phyloP scores from a whole-genome alignment of 2,329 filamentous ascomycete species.

The Aureobasidium namibiae region DNA sequence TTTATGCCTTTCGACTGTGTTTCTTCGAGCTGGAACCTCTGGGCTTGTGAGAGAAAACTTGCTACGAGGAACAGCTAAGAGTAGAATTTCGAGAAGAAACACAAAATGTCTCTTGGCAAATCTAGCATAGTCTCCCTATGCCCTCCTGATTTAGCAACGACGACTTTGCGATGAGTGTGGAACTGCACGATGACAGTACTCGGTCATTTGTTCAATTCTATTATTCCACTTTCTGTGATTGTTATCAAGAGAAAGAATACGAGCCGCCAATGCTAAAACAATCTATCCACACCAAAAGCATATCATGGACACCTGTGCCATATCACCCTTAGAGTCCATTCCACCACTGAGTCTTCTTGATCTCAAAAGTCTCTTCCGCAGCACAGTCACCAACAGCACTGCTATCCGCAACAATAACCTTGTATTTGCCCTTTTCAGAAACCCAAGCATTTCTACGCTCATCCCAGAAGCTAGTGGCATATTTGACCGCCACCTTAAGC shows the following conservation, averaged over 20 bases:
- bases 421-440: slow-evolving; percentile 57
- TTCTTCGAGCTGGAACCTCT: too few relatives aligned
- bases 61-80: too few relatives aligned
- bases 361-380: slow-evolving; percentile 46
- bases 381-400: slow-evolving; percentile 19
- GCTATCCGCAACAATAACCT: slow-evolving; percentile 52
- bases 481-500: slow-evolving; percentile 54
- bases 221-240: too few relatives aligned
- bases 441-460: slow-evolving; percentile 59
- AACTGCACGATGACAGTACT: too few relatives aligned
- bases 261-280: background rate
- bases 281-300: background rate
- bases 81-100: too few relatives aligned
- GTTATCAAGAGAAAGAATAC: background rate
- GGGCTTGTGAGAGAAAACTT: background rate
- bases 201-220: too few relatives aligned
- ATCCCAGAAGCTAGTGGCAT: slow-evolving; percentile 62
- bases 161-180: too few relatives aligned
- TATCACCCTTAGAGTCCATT: slow-evolving; percentile 43
- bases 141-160: too few relatives aligned
- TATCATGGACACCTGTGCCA: background rate
- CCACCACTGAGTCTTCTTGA: slow-evolving; percentile 60
- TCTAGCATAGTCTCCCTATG: too few relatives aligned
- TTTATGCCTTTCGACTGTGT: too few relatives aligned
- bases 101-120: too few relatives aligned